Percentiles rank a stretch among this genome's conserved stretches.
Evolutionary conservation across 1,284 basidiomycete genomes (phyloP).

Genomic region (Rugosomyces carneus): DNA sequence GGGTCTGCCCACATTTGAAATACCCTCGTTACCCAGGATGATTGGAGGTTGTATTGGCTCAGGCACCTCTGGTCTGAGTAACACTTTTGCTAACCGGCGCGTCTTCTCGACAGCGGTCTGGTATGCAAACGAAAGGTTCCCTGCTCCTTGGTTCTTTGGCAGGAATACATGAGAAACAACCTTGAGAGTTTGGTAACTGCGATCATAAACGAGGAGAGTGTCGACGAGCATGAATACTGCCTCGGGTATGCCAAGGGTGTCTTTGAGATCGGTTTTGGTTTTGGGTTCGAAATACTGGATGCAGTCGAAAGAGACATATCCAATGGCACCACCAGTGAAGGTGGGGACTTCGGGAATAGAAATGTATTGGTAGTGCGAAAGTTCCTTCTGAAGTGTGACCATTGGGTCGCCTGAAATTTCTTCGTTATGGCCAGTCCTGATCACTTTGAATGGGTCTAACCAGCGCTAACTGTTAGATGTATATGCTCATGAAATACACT

Average conservation of each 20-base stretch:
- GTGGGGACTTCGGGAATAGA: constrained; percentile 88
- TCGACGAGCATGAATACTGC: constrained; percentile 96
- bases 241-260: constrained; percentile 85
- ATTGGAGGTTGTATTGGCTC: constrained; percentile 68
- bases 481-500: neutral
- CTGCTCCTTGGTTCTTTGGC: constrained; percentile 56
- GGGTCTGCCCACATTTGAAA: constrained; percentile 89
- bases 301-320: constrained; percentile 96
- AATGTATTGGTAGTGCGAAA: constrained; percentile 85
- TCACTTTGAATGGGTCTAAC: constrained; percentile 90
- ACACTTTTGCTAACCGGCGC: constrained; percentile 62
- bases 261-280: constrained; percentile 68
- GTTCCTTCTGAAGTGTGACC: constrained; percentile 77
- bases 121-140: constrained; percentile 75
- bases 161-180: constrained; percentile 94
- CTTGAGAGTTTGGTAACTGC: constrained; percentile 92
- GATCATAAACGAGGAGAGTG: constrained; percentile 93
- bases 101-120: constrained; percentile 78
- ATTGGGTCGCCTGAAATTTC: constrained; percentile 87
- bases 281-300: constrained; percentile 97
- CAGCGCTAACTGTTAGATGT: neutral
- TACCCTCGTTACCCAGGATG: constrained; percentile 61
- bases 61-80: constrained; percentile 54
- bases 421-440: constrained; percentile 84
- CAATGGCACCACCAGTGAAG: constrained; percentile 97